These are phyloP conservation scores for Fusarium algeriense DNA, from an alignment of 2,329 filamentous ascomycete genomes.

Conservation along the genomic window DNA sequence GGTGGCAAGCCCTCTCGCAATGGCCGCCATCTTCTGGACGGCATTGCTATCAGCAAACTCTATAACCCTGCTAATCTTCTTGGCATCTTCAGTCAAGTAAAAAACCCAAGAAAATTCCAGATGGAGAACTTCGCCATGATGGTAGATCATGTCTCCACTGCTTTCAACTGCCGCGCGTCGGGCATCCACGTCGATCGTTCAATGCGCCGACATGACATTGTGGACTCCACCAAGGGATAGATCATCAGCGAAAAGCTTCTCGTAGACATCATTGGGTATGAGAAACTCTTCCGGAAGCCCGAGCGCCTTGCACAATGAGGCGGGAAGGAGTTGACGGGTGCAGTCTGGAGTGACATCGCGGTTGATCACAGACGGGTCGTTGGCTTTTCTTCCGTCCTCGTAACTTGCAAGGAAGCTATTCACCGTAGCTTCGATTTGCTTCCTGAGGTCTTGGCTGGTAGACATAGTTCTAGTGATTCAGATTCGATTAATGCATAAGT, in stretches of 20 bases:
- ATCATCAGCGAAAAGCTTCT: conserved; percentile 16
- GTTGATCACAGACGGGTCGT: conserved; percentile 19
- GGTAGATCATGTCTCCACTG: conserved; percentile 18
- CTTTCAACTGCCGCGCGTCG: conserved; percentile 16
- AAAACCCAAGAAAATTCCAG: conserved; percentile 25
- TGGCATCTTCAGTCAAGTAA: conserved; percentile 20
- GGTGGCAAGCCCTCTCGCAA: neutral
- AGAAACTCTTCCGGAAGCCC: conserved; percentile 3
- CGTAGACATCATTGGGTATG: conserved; percentile 26
- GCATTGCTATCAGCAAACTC: conserved; percentile 24
- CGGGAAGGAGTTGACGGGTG: conserved; percentile 28
- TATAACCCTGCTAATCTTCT: conserved; percentile 25
- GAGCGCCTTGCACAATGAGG: conserved; percentile 12
- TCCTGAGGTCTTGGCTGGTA: conserved; percentile 1
- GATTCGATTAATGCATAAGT: neutral
- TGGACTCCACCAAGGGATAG: conserved; percentile 18
- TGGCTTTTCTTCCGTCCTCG: conserved; percentile 22
- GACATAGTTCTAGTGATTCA: neutral
- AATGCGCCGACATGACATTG: conserved; percentile 1
- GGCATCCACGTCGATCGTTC: conserved; percentile 21
- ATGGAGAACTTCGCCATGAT: conserved; percentile 5
- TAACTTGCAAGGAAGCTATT: conserved; percentile 22
- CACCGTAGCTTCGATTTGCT: conserved; percentile 22
- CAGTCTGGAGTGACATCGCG: conserved; percentile 24
- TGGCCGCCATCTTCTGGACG: conserved; percentile 9